These are phyloP conservation scores for Solanum hybrid DNA, from an alignment of 305 asterid species.

Conservation along the genomic window DNA sequence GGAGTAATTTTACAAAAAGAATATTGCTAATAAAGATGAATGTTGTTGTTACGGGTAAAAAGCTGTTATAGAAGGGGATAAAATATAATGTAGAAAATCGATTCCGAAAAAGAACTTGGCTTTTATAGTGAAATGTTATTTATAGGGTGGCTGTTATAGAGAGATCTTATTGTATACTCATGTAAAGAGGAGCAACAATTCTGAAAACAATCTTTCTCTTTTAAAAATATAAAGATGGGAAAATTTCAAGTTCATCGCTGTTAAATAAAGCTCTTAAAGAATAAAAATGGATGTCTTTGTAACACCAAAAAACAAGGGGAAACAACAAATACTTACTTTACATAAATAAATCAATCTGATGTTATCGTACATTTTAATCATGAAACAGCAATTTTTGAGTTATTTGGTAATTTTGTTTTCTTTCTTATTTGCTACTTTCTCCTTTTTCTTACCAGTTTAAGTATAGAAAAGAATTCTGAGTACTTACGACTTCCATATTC, in stretches of 20 bases:
- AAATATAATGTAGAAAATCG: background rate
- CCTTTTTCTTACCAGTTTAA: background rate
- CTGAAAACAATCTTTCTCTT: background rate
- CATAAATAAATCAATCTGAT: background rate
- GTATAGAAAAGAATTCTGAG: background rate
- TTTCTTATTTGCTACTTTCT: background rate
- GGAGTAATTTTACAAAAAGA: background rate
- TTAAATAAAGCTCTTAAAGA: background rate
- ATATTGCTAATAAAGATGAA: background rate
- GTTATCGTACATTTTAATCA: background rate
- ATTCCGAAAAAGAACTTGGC: background rate
- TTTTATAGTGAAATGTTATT: background rate
- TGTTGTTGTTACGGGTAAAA: background rate
- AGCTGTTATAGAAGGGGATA: background rate
- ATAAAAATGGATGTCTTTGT: background rate
- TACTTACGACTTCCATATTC: background rate
- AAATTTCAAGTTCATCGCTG: background rate
- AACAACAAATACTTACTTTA: background rate
- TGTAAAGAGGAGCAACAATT: background rate
- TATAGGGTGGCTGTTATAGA: background rate
- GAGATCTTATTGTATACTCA: background rate
- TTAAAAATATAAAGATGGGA: background rate
- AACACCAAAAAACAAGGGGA: background rate
- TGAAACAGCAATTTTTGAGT: background rate
- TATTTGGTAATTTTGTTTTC: background rate